Conservation (phyloP, 176 grass and related monocot species). For the Tillandsia leiboldiana region DNA sequence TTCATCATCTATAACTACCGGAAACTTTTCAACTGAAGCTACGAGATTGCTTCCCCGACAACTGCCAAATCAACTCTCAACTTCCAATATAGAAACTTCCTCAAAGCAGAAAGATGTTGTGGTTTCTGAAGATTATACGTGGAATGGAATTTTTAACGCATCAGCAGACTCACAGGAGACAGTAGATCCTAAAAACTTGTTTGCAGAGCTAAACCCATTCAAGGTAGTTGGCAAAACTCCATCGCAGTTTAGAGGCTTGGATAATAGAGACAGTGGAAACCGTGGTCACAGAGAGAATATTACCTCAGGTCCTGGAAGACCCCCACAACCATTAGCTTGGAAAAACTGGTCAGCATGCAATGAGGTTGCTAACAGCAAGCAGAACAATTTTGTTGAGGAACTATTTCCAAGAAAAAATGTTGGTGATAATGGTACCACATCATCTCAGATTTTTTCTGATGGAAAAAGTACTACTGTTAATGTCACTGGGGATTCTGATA, state of each 20-base stretch:
- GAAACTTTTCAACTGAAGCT: slow-evolving; percentile 31
- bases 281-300: slow-evolving; percentile 73
- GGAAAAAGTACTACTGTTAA: slow-evolving; percentile 55
- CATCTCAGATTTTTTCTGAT: slow-evolving; percentile 50
- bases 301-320: slow-evolving; percentile 46
- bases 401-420: slow-evolving; percentile 46
- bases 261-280: slow-evolving; percentile 52
- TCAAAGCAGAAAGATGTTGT: slow-evolving; percentile 41
- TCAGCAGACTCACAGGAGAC: slow-evolving; percentile 36
- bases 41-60: slow-evolving; percentile 32
- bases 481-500: slow-evolving; percentile 35
- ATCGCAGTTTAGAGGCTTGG: slow-evolving; percentile 37
- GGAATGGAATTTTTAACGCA: slow-evolving; percentile 32
- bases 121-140: slow-evolving; percentile 20
- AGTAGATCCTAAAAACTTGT: slow-evolving; percentile 59
- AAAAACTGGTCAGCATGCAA: slow-evolving; percentile 96
- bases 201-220: slow-evolving; percentile 97
- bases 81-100: slow-evolving; percentile 40
- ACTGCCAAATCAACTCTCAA: slow-evolving; percentile 42
- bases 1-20: slow-evolving; percentile 30
- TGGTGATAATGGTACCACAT: slow-evolving; percentile 50
- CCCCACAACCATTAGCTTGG: slow-evolving; percentile 77
- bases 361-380: slow-evolving; percentile 81
- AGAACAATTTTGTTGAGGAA: slow-evolving; percentile 55
- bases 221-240: slow-evolving; percentile 32